These are phyloP conservation scores for Cryptococcus jaspeensis DNA, from an alignment of 1,284 basidiomycete genomes.

Conservation along the genomic window DNA sequence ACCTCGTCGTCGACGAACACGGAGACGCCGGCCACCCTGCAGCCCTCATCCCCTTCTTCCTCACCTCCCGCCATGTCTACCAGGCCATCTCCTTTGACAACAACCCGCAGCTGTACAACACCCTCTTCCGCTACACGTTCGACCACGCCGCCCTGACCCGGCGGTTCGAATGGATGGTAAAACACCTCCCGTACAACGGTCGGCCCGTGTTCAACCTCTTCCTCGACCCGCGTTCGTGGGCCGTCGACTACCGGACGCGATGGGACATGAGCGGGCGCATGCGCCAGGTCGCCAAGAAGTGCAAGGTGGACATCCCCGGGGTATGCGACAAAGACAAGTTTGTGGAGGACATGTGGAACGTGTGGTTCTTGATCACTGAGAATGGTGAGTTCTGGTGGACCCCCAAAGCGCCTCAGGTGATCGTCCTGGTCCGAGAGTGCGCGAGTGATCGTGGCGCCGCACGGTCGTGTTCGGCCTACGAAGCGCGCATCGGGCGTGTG, in stretches of 20 bases:
- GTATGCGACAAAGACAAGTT: conserved; percentile 26
- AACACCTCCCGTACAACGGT: conserved; percentile 21
- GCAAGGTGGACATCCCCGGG: conserved; percentile 31
- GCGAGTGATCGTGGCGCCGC: not conserved
- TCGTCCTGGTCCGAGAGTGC: not conserved
- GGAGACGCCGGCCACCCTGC: conserved; percentile 24
- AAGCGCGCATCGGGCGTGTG: not conserved
- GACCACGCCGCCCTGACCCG: conserved; percentile 43
- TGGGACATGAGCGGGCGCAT: conserved; percentile 43
- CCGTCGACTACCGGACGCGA: conserved; percentile 44
- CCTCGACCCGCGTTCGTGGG: conserved; percentile 38
- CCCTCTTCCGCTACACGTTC: conserved; percentile 49
- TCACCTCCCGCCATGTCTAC: conserved; percentile 39
- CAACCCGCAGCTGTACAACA: conserved; percentile 51
- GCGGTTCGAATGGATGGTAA: conserved; percentile 43
- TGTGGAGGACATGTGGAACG: conserved; percentile 48
- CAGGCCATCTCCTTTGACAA: conserved; percentile 39
- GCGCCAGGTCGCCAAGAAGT: conserved; percentile 33
- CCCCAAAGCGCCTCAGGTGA: not conserved
- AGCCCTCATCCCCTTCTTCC: conserved; percentile 35
- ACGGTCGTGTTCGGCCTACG: not conserved
- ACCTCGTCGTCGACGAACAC: conserved; percentile 29
- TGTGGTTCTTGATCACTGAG: conserved; percentile 54
- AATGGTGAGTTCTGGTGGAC: conserved; percentile 44
- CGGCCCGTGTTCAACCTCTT: conserved; percentile 34